phyloP scores from a whole-genome alignment of 1,139 yeast species.

The Suhomyces yuchorum region DNA sequence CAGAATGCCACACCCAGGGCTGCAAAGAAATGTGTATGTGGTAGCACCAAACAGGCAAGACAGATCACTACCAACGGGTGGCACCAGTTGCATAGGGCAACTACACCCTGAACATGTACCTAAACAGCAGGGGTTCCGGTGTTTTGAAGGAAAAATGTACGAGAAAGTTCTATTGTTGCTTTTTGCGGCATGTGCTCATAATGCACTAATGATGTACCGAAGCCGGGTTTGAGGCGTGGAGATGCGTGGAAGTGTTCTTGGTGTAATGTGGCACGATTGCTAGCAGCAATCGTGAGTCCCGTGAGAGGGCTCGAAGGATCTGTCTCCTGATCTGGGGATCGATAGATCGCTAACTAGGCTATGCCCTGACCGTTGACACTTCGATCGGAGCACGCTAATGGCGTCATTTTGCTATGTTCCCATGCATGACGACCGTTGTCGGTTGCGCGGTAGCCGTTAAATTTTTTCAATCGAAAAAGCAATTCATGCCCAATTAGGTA shows the following conservation, averaged over 20 bases:
- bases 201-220: neutral
- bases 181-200: neutral
- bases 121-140: neutral
- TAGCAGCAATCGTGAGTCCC: neutral
- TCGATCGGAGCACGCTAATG: neutral
- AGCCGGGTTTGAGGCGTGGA: neutral
- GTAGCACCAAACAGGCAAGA: neutral
- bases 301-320: neutral
- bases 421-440: slow-evolving; percentile 6
- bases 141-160: neutral
- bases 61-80: neutral
- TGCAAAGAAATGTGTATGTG: neutral
- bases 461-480: neutral
- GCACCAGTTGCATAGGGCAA: neutral
- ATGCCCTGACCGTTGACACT: neutral
- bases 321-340: neutral
- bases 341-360: neutral
- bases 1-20: neutral
- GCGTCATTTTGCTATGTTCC: neutral
- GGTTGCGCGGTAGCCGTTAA: slow-evolving; percentile 1
- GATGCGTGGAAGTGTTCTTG: neutral
- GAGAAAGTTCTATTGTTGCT: neutral
- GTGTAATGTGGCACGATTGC: neutral
- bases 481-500: neutral
- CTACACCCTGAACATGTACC: neutral